These are phyloP conservation scores for Fennellomyces sp. DNA, from an alignment of 371 early-diverging fungal species.

Conservation along the genomic window DNA sequence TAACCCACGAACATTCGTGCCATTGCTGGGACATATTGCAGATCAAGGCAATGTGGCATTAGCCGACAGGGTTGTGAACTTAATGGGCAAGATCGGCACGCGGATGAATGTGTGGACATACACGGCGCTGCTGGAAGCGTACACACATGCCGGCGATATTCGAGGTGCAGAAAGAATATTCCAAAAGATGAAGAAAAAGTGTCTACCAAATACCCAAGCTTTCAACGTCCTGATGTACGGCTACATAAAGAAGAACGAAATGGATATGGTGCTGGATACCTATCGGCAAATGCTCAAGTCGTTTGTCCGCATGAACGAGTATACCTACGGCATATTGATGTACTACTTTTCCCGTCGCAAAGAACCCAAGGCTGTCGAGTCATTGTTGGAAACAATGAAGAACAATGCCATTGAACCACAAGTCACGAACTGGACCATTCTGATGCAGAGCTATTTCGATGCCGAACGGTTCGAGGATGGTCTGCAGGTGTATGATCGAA, in stretches of 20 bases:
- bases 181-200: conserved; percentile 17
- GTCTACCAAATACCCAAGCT: conserved; percentile 26
- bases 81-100: conserved; percentile 28
- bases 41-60: conserved; percentile 26
- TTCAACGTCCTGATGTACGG: conserved; percentile 42
- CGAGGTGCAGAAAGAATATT: conserved; percentile 38
- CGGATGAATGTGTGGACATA: conserved; percentile 28
- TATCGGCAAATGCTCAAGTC: conserved; percentile 39
- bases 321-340: conserved; percentile 44
- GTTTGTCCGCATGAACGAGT: conserved; percentile 25
- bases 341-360: conserved; percentile 36
- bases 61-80: conserved; percentile 20
- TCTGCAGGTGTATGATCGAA: conserved; percentile 30
- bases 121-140: conserved; percentile 42
- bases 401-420: conserved; percentile 27
- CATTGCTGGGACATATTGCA: conserved; percentile 33
- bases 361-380: conserved; percentile 36
- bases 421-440: conserved; percentile 28
- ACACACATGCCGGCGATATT: conserved; percentile 43
- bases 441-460: conserved; percentile 46
- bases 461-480: conserved; percentile 22
- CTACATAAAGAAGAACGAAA: conserved; percentile 36
- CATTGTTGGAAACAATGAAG: conserved; percentile 38
- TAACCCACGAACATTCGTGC: conserved; percentile 22
- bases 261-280: conserved; percentile 40